Base-by-base conservation (phyloP, 805 yeast species). In the Saturnispora quitensis region DNA sequence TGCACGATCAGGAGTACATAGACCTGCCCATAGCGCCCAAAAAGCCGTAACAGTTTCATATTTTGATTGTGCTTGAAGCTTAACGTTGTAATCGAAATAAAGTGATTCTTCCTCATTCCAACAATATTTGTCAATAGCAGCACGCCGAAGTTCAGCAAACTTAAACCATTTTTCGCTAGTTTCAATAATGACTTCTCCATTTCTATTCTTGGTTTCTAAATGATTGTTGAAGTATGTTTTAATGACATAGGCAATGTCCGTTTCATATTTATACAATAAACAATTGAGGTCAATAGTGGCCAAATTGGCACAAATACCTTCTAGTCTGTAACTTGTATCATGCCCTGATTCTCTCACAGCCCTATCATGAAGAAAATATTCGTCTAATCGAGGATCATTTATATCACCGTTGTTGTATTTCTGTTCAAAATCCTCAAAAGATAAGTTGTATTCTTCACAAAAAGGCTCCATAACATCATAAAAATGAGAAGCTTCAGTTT, bases 281-380 rank as follows among this genome's bases (percentile, higher is more conserved):
- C 93, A 75, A 67, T 90, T 89, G 62, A 91, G 73, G 65, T 91
- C 99, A 47, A 91, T 83, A 0, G 98, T 91, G 1, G 95, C 97
- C 58, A 91, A 70, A 63, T 86, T 73, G 0, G 96, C 97, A 67
- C 96, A 89, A 43, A 80, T 77, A 38, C 95, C 95, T 68, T 90
- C 97, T 50, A 93, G 72, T 60, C 99, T 74, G 62, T 90, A 89
- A 2, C 91, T 75, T 0, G 98, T 93, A 64, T 91, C 99, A 65
- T 93, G 98, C 1, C 99, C 99, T 33, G 93, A 83, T 68, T 91
- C 99, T 63, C 99, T 78, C 10, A 91, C 95, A 1, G 95, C 97
- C 53, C 97, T 74, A 66, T 91, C 99, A 63, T 91, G 96, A 47
- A 86, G 66, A 64, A 91, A 87, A 64, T 87, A 91, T 56, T 81